These are phyloP conservation scores for Fistulifera pelliculosa DNA, from an alignment of 108 stramenopile genomes.

Conservation along the genomic window DNA sequence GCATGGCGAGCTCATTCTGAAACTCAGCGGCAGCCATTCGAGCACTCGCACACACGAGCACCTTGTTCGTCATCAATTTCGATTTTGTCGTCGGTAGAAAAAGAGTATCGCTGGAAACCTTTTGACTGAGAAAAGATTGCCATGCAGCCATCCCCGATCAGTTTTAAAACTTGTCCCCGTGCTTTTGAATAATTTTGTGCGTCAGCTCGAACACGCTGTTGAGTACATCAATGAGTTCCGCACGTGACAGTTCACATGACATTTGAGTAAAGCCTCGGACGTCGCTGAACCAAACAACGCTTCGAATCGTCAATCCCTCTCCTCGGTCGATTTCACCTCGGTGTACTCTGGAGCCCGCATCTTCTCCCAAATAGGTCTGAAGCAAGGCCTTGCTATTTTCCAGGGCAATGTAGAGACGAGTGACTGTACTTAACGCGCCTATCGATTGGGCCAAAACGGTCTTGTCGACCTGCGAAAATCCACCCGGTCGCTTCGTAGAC, in stretches of 20 bases:
- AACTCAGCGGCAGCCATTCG: constrained; percentile 4
- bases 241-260: constrained; percentile 2
- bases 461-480: constrained; percentile 21
- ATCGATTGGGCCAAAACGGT: constrained; percentile 10
- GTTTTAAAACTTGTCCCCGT: constrained; percentile 9
- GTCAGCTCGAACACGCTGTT: constrained; percentile 10
- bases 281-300: constrained; percentile 12
- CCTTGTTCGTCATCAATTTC: constrained; percentile 1
- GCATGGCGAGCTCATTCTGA: background rate
- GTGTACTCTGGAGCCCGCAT: constrained; percentile 4
- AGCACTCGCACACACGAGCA: background rate
- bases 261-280: constrained; percentile 11
- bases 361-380: constrained; percentile 5
- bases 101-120: background rate
- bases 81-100: background rate
- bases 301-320: constrained; percentile 9
- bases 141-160: constrained; percentile 15
- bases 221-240: constrained; percentile 4
- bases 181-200: background rate
- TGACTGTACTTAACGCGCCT: constrained; percentile 11
- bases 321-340: constrained; percentile 8
- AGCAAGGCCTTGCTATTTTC: constrained; percentile 14
- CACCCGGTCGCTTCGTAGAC: constrained; percentile 17
- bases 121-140: constrained; percentile 6
- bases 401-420: constrained; percentile 17